These are phyloP conservation scores for Teunomyces tritomae DNA, from an alignment of 805 yeast species.

Conservation along the genomic window DNA sequence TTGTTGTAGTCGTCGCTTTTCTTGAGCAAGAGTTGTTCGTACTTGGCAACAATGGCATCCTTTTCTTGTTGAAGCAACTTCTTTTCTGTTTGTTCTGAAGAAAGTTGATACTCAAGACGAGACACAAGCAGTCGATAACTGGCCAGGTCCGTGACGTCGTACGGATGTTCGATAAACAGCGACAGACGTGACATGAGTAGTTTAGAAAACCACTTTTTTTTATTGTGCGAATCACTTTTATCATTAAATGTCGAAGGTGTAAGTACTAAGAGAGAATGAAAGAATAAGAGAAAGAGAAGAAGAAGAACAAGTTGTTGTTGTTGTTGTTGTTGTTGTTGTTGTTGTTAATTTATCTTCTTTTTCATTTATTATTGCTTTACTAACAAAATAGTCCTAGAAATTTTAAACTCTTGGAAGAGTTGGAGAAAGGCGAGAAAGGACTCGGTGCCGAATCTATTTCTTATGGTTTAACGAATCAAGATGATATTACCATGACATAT, in stretches of 20 bases:
- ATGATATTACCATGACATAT: conserved; percentile 87
- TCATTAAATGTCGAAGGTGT: conserved; percentile 47
- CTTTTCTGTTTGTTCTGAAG: conserved; percentile 33
- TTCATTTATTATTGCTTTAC: not conserved
- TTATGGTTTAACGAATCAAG: conserved; percentile 85
- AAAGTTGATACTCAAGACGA: conserved; percentile 32
- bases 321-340: too few relatives aligned
- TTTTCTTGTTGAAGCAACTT: conserved; percentile 27
- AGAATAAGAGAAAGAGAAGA: too few relatives aligned
- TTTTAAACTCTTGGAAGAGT: conserved; percentile 90
- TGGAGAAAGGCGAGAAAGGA: conserved; percentile 98
- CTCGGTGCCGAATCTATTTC: conserved; percentile 96
- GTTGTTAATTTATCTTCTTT: too few relatives aligned
- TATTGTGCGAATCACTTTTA: not conserved
- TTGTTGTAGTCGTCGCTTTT: conserved; percentile 33
- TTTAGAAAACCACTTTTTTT: not conserved
- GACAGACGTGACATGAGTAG: conserved; percentile 12
- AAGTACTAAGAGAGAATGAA: conserved; percentile 18
- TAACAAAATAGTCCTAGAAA: conserved; percentile 69
- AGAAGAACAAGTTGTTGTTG: too few relatives aligned
- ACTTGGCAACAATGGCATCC: conserved; percentile 17
- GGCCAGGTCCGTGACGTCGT: conserved; percentile 7
- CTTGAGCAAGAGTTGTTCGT: conserved; percentile 27
- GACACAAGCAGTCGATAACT: conserved; percentile 19
- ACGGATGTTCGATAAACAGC: conserved; percentile 28